Evolutionary conservation across 139 green algal species (phyloP).

Genomic region (Edaphochlamys debaryana): DNA sequence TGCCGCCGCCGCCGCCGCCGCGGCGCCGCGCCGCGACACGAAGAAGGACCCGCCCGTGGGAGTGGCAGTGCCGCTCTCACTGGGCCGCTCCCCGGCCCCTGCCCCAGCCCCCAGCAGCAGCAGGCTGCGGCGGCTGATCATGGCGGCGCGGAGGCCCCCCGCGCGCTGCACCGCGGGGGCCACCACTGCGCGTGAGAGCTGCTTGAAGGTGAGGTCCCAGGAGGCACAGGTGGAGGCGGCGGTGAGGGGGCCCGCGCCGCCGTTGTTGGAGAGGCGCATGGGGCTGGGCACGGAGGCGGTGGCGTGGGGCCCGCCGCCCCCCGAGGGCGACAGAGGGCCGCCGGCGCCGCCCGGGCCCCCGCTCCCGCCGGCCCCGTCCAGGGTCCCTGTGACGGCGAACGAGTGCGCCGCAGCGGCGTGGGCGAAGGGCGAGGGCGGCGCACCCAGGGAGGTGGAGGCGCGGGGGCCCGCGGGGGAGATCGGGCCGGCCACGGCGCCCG

Average conservation of each 20-base stretch:
- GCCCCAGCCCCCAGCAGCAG: not conserved
- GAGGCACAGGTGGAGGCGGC: too few relatives aligned
- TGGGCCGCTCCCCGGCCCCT: not conserved
- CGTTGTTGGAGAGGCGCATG: not conserved
- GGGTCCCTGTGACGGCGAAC: too few relatives aligned
- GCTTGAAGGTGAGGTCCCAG: conserved; percentile 34
- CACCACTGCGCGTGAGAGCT: conserved; percentile 19
- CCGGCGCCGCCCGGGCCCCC: too few relatives aligned
- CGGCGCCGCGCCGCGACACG: not conserved
- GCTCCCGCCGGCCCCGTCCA: not conserved
- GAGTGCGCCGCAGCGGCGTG: too few relatives aligned
- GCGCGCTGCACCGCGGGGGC: conserved; percentile 1
- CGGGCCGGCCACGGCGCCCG: not conserved
- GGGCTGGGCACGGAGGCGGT: not conserved
- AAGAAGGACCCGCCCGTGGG: conserved; percentile 22
- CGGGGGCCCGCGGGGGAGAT: too few relatives aligned
- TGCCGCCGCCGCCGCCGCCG: not conserved
- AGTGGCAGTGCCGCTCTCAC: conserved; percentile 5
- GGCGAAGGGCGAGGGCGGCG: too few relatives aligned
- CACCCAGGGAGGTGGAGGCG: too few relatives aligned
- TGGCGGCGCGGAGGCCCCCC: not conserved
- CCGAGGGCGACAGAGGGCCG: too few relatives aligned
- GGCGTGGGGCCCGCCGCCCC: too few relatives aligned
- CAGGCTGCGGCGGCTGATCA: conserved; percentile 14
- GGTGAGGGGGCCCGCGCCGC: too few relatives aligned